These are phyloP conservation scores for Cytospora mali DNA, from an alignment of 2,329 filamentous ascomycete species.

Conservation along the genomic window DNA sequence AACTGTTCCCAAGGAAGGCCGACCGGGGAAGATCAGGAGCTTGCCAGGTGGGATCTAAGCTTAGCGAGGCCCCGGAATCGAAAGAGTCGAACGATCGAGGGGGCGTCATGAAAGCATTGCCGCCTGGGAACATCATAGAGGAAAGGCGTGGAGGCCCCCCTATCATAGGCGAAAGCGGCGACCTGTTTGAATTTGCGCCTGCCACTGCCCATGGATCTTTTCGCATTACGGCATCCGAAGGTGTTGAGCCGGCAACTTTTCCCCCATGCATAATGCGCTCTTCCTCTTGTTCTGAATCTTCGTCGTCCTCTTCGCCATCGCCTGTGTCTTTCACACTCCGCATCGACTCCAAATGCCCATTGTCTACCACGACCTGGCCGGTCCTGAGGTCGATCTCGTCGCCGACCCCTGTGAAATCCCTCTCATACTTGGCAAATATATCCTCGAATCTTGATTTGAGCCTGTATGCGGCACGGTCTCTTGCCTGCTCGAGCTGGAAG, in stretches of 20 bases:
- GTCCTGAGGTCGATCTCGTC: constrained; percentile 88
- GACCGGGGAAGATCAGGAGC: constrained; percentile 40
- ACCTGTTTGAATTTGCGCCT: neutral
- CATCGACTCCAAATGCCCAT: constrained; percentile 74
- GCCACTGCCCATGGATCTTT: constrained; percentile 9
- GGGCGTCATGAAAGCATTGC: constrained; percentile 17
- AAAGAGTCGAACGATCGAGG: constrained; percentile 13
- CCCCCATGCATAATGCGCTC: constrained; percentile 33
- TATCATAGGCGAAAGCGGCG: neutral
- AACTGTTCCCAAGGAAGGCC: constrained; percentile 26
- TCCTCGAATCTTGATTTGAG: constrained; percentile 84
- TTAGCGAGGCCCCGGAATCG: constrained; percentile 27
- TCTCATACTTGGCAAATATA: constrained; percentile 87
- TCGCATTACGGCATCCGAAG: neutral
- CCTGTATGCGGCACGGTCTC: constrained; percentile 67
- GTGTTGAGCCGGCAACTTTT: neutral
- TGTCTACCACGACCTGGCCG: constrained; percentile 83
- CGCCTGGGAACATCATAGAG: constrained; percentile 30
- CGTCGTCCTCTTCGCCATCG: constrained; percentile 30
- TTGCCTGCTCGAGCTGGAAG: constrained; percentile 61
- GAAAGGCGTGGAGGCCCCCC: constrained; percentile 29
- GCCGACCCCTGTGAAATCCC: constrained; percentile 78
- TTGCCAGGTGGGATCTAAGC: constrained; percentile 43
- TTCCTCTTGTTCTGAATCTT: constrained; percentile 36
- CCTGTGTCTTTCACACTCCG: constrained; percentile 24